phyloP scores from a whole-genome alignment of 2,329 filamentous ascomycete species.

The Penicillium sp. region DNA sequence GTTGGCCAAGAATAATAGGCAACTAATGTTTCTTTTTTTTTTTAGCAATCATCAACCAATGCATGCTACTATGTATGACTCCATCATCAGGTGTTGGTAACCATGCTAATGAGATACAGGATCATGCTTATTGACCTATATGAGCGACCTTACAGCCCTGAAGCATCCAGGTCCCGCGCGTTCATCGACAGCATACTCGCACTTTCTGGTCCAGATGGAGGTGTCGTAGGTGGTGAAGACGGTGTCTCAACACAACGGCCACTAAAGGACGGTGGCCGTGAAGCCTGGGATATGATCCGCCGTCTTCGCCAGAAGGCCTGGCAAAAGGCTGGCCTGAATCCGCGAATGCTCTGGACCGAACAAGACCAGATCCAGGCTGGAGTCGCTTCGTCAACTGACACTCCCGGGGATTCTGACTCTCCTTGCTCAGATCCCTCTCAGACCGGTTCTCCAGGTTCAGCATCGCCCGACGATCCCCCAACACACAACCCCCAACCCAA shows the following conservation, averaged over 20 bases:
- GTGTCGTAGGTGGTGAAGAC: constrained; percentile 48
- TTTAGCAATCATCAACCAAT: constrained; percentile 44
- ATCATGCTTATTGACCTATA: constrained; percentile 53
- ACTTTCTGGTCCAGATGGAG: constrained; percentile 46
- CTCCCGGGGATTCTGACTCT: constrained; percentile 8
- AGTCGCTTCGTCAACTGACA: constrained; percentile 23
- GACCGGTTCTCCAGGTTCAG: constrained; percentile 7
- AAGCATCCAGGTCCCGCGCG: constrained; percentile 47
- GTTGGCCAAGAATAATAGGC: neutral
- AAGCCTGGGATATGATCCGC: constrained; percentile 52
- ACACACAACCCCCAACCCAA: constrained; percentile 20
- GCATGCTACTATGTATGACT: constrained; percentile 43
- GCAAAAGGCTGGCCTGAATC: constrained; percentile 50
- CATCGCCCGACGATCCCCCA: neutral
- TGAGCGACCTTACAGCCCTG: constrained; percentile 47
- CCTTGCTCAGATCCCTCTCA: constrained; percentile 14
- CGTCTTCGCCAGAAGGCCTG: constrained; percentile 49
- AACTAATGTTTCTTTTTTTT: constrained; percentile 15
- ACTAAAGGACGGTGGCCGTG: constrained; percentile 49
- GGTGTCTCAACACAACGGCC: constrained; percentile 46
- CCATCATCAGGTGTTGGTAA: neutral
- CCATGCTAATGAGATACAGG: constrained; percentile 26
- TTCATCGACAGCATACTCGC: constrained; percentile 50
- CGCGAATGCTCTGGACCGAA: constrained; percentile 49
- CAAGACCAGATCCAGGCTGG: constrained; percentile 46